Evolutionary conservation across 495 filamentous ascomycete species (phyloP).

Genomic region (Penicillium cinerascens): DNA sequence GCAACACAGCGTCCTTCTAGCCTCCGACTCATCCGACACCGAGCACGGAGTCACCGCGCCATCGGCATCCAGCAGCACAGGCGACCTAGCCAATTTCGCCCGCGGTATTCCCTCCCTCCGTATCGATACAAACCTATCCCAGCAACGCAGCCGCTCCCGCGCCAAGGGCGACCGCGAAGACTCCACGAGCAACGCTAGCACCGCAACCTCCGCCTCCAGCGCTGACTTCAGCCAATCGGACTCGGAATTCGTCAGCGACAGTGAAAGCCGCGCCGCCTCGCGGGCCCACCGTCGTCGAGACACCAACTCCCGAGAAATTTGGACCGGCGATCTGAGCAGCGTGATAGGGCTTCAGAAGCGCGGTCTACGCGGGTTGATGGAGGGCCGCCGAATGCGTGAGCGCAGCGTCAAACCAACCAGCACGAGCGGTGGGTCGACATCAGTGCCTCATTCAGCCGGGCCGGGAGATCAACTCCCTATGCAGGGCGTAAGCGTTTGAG

Average conservation of each 20-base stretch:
- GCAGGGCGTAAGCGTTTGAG: slow-evolving; percentile 16
- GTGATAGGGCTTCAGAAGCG: slow-evolving; percentile 97
- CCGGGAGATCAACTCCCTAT: slow-evolving; percentile 17
- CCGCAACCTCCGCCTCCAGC: slow-evolving; percentile 40
- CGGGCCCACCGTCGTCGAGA: slow-evolving; percentile 29
- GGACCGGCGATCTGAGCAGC: slow-evolving; percentile 80
- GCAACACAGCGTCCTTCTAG: slow-evolving; percentile 29
- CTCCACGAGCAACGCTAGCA: slow-evolving; percentile 42
- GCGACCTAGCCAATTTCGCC: slow-evolving; percentile 24
- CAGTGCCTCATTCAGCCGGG: slow-evolving; percentile 12
- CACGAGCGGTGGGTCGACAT: slow-evolving; percentile 18
- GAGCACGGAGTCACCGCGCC: slow-evolving; percentile 36
- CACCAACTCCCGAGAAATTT: slow-evolving; percentile 57
- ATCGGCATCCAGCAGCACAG: slow-evolving; percentile 34
- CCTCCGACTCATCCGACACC: slow-evolving; percentile 46
- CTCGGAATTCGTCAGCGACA: slow-evolving; percentile 33
- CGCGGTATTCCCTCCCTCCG: slow-evolving; percentile 42
- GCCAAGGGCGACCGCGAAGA: slow-evolving; percentile 36
- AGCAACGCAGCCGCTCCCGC: slow-evolving; percentile 9
- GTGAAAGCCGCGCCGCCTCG: slow-evolving; percentile 20
- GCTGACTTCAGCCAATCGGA: slow-evolving; percentile 44
- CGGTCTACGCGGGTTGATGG: slow-evolving; percentile 89
- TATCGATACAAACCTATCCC: slow-evolving; percentile 43
- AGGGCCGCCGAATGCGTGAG: slow-evolving; percentile 83
- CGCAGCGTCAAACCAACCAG: slow-evolving; percentile 45